Evolutionary conservation across 345 rosid species (phyloP), one percentile per base, ranked within the genome.

Genomic region (Viola odorata): DNA sequence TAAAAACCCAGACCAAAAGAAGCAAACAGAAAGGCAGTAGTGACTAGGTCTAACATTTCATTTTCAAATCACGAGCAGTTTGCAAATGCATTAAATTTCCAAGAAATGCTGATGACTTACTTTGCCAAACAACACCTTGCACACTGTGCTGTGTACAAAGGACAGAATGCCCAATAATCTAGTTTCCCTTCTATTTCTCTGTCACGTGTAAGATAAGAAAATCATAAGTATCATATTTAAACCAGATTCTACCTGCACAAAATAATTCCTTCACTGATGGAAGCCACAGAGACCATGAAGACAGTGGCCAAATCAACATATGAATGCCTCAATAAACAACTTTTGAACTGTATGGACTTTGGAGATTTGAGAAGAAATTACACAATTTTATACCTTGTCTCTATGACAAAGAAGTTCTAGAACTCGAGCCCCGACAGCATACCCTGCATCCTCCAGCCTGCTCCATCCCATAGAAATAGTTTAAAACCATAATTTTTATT

Each of bases 151-250:
- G 75, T 91, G 96, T 13, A 95, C 92, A 66, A 95, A 88, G 64
- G 96, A 91, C 57, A 95, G 75, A 61, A 91, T 91, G 53, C 97
- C 99, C 65, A 95, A 65, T 61, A 95, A 78, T 57, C 95, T 79
- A 23, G 96, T 95, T 82, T 91, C 99, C 79, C 96, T 88, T 83
- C 96, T 75, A 69, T 95, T 95, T 37, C 99, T 97, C 99, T 94
- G 80, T 23, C 5, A 45, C 50, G 69, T 6, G 49, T 50, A 64
- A 58, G 58, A 53, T 50, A 62, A 61, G 17, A 61, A 64, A 8
- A 16, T 4, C 41, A 62, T 15, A 61, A 41, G 37, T 49, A 8
- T 41, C 44, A 15, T 6, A 40, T 23, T 23, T 23, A 23, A 23
- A 23, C 32, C 32, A 23, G 32, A 23, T 23, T 23, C 32, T 23